These are phyloP conservation scores for Hemileia vastatrix DNA, from an alignment of 1,284 basidiomycete species.

Conservation along the genomic window DNA sequence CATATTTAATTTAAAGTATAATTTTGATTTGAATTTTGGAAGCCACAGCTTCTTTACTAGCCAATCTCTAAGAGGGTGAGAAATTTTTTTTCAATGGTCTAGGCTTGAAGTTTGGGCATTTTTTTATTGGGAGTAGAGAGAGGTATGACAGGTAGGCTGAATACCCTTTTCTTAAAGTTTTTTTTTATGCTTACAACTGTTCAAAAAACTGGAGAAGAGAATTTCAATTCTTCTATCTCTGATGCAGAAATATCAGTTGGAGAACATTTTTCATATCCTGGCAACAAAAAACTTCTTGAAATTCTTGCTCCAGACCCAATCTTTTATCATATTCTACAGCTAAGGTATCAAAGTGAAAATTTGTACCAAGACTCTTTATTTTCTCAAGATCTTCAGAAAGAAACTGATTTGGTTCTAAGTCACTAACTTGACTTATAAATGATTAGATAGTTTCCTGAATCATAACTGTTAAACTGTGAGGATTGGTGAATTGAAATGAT, in stretches of 20 bases:
- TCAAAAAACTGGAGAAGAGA: not conserved
- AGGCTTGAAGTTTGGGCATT: not conserved
- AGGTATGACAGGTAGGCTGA: not conserved
- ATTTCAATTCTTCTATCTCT: not conserved
- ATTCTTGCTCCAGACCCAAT: too few relatives aligned
- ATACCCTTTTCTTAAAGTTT: not conserved
- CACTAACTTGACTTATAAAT: too few relatives aligned
- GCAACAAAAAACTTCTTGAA: too few relatives aligned
- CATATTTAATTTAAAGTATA: not conserved
- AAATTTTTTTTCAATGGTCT: not conserved
- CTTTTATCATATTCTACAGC: too few relatives aligned
- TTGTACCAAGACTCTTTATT: too few relatives aligned
- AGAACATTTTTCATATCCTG: not conserved
- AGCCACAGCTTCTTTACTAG: not conserved
- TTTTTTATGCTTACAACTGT: not conserved
- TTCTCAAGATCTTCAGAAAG: too few relatives aligned
- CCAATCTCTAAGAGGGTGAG: not conserved
- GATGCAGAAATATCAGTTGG: not conserved
- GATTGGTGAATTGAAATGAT: too few relatives aligned
- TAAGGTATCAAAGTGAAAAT: too few relatives aligned
- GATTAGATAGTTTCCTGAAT: too few relatives aligned
- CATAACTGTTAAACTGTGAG: too few relatives aligned
- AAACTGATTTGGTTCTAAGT: too few relatives aligned
- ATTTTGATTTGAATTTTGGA: not conserved
- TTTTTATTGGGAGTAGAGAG: not conserved